A percentile compares a stretch with the other conserved stretches of the same genome.
These are phyloP conservation scores for Penicillium italicum DNA, from an alignment of 2,329 filamentous ascomycete genomes.

Conservation along the genomic window DNA sequence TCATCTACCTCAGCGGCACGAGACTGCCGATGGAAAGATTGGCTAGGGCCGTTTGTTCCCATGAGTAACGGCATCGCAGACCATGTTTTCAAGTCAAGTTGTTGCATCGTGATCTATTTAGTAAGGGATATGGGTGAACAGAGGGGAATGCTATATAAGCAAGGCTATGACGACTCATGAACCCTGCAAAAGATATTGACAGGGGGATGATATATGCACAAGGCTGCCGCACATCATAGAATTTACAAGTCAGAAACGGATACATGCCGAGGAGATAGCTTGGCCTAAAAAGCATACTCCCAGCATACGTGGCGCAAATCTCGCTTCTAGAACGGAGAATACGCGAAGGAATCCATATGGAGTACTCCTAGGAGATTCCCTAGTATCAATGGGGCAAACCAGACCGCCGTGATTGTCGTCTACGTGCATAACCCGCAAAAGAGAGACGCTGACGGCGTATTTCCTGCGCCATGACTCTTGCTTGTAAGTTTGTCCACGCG, in stretches of 20 bases:
- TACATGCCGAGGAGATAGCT: neutral
- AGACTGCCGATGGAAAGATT: neutral
- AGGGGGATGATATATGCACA: neutral
- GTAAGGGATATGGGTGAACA: neutral
- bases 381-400: conserved; percentile 5
- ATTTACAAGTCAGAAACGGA: neutral
- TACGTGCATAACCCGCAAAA: conserved; percentile 1
- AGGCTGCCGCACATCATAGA: neutral
- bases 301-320: neutral
- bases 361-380: neutral
- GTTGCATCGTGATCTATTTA: neutral
- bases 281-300: neutral
- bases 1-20: conserved; percentile 14
- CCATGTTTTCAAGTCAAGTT: conserved; percentile 8
- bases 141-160: neutral
- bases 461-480: conserved; percentile 7
- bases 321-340: conserved; percentile 5
- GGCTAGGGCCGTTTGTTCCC: neutral
- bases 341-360: conserved; percentile 6
- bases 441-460: conserved; percentile 7
- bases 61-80: conserved; percentile 8
- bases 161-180: neutral
- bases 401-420: conserved; percentile 13
- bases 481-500: conserved; percentile 20
- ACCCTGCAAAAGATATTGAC: neutral